Evolutionary conservation across 2,329 filamentous ascomycete genomes (phyloP), one percentile per base, ranked within the genome.

Genomic region (Graphilbum fragrans): DNA sequence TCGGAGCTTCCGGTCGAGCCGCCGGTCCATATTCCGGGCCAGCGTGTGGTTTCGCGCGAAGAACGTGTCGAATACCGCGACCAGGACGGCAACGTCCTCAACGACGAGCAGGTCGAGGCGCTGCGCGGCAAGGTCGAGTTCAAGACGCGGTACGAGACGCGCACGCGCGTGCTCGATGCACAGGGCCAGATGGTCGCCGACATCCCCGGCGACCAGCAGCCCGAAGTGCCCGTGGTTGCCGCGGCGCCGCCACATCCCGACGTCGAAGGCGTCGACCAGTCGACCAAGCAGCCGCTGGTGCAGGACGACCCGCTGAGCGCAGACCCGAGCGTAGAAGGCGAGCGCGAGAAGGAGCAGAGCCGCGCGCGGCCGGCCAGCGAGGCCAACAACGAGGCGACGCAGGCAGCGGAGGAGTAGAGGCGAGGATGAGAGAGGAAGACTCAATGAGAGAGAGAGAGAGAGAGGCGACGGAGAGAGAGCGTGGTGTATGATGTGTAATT

Each of bases 71-170:
- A 96, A 63, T 98, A 94, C 64, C 83, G 92, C 41, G 92, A 96
- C 59, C 86, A 95, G 60, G 72, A 94, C 52, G 92, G 92, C 50
- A 95, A 95, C 55, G 60, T 96, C 25, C 74, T 98, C 25, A 69
- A 90, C 55, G 77, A 82, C 41, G 83, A 87, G 55, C 77, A 94
- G 58, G 87, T 98, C 45, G 77, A 82, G 54, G 76, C 74, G 18
- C 75, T 98, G 25, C 76, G 90, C 59, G 92, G 90, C 54, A 93
- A 94, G 62, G 88, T 96, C 45, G 86, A 86, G 54, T 95, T 98
- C 65, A 80, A 93, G 65, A 96, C 92, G 12, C 82, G 82, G 50
- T 95, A 95, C 58, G 90, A 96, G 69, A 95, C 90, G n/a, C 76
- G 84, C 49, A 95, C 87, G 9, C 80, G 86, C 44, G 63, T 96